phyloP scores from a whole-genome alignment of 495 filamentous ascomycete species.

The Daldinia childiae region DNA sequence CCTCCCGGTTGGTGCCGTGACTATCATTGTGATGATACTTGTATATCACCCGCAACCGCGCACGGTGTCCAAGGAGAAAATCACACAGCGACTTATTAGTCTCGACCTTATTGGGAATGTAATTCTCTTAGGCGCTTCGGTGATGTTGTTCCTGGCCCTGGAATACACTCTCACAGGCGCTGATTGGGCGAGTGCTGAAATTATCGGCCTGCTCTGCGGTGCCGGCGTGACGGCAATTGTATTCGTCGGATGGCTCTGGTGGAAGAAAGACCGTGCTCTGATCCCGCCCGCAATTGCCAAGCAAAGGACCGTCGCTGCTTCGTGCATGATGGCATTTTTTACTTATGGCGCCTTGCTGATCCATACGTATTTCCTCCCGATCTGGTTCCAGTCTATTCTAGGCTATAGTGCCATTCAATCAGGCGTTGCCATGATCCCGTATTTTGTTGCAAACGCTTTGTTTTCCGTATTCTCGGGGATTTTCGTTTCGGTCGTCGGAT shows the following conservation, averaged over 20 bases:
- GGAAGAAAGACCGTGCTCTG: slow-evolving; percentile 66
- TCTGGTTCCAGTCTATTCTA: slow-evolving; percentile 86
- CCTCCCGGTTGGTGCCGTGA: slow-evolving; percentile 73
- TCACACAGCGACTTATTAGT: slow-evolving; percentile 49
- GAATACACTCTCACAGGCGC: slow-evolving; percentile 76
- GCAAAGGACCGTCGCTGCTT: slow-evolving; percentile 68
- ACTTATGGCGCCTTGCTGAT: slow-evolving; percentile 69
- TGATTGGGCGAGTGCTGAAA: slow-evolving; percentile 64
- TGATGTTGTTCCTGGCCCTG: slow-evolving; percentile 73
- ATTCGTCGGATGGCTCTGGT: slow-evolving; percentile 65
- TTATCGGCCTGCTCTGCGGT: slow-evolving; percentile 67
- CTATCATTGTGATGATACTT: slow-evolving; percentile 66
- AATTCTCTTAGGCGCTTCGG: slow-evolving; percentile 68
- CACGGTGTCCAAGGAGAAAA: slow-evolving; percentile 10
- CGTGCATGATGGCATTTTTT: slow-evolving; percentile 61
- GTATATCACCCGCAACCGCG: slow-evolving; percentile 61
- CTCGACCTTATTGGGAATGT: slow-evolving; percentile 72
- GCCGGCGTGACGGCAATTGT: slow-evolving; percentile 50
- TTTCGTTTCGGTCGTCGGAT: slow-evolving; percentile 60
- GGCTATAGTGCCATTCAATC: slow-evolving; percentile 69
- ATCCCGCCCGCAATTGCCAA: slow-evolving; percentile 72
- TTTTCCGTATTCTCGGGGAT: slow-evolving; percentile 64
- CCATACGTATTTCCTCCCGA: slow-evolving; percentile 71
- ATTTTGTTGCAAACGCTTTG: slow-evolving; percentile 68
- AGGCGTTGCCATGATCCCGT: slow-evolving; percentile 74